Evolutionary conservation across 441 rosid species (phyloP), one percentile per base, ranked within the genome.

Genomic region (Mallotus repandus): DNA sequence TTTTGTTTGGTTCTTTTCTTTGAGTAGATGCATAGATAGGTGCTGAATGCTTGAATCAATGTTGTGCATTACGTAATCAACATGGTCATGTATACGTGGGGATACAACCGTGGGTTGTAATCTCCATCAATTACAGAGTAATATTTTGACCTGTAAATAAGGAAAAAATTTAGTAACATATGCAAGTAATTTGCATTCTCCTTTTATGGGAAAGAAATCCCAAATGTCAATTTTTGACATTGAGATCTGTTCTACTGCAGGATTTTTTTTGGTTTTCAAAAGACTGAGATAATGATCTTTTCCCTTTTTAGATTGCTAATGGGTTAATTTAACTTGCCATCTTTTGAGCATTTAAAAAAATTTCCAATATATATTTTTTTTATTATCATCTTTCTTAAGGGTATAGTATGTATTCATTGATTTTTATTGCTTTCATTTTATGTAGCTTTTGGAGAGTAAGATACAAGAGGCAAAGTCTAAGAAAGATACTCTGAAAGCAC

Each of bases 391-490:
- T 66, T 70, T 60, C 19, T 75, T 57, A 41, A 54, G 65, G 29
- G 15, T 76, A 38, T 54, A 49, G 21, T 71, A 58, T 55, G 7
- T 66, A 52, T 68, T 77, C 60, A 49, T 73, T 65, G 61, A 35
- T 65, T 74, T 71, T 60, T 68, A 68, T 55, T 45, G 38, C 78
- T 76, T 75, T 52, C 71, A 59, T 76, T 77, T 72, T 76, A 21
- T 82, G 74, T 79, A 95, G 98, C 91, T 95, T 76, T 77, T 95
- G 85, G 99, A 95, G 86, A 93, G 98, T 89, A 95, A 93, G 87
- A 95, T 95, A 79, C 97, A 93, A 74, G 99, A 95, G 82, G 99
- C 99, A 63, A 91, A 71, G 84, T 90, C 99, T 57, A 95, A 95
- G 89, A 95, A 93, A 87, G 99, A 93, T 80, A 93, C 98, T 54